Base-by-base conservation (phyloP, 768 basidiomycete species). In the Amanita pallidorosea region DNA sequence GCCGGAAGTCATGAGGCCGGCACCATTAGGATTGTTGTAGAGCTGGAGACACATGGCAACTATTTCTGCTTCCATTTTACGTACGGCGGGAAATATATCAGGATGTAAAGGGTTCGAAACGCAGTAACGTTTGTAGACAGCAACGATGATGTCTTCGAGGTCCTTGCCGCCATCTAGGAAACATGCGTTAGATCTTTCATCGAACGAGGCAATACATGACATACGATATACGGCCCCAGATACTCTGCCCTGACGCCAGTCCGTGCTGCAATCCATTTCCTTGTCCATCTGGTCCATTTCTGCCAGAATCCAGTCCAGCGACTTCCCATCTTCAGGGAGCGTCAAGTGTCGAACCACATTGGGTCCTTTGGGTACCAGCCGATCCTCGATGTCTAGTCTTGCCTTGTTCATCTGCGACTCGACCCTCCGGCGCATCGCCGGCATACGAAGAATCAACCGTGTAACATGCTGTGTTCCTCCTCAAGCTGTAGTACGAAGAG, bases 1-100 rank as follows among this genome's bases (percentile, higher is more conserved):
- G 12, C 95, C 95, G 0, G 86, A 86, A 1, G 95, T 99, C 66
- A 94, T 97, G 5, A 83, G 83, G 11, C 95, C 95, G 9, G 91
- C 89, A 13, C 91, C 91, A 45, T 77, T 69, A 1, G 91, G 86
- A 55, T 85, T 83, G 60, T 89, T 83, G 70, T 86, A 97, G 73
- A 94, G 72, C 52, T 77, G 76, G 43, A 95, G 71, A 54, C 83
- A 87, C 85, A 92, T 92, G 8, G 87, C 73, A 40, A 94, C 90
- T 23, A 94, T 78, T 60, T 97, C 94, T 13, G 92, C 88, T 60
- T 99, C 95, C 95, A 99, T 99, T 69, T 95, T 93, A 44, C 95
- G 76, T 9, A 96, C 68, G 0, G 88, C 85, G 1, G 94, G 94
- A 67, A 96, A 96, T 40, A 93, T 81, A 51, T 93, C 90, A 0